These are phyloP conservation scores for Arachnopeziza araneosa DNA, from an alignment of 2,329 filamentous ascomycete species.

Conservation along the genomic window DNA sequence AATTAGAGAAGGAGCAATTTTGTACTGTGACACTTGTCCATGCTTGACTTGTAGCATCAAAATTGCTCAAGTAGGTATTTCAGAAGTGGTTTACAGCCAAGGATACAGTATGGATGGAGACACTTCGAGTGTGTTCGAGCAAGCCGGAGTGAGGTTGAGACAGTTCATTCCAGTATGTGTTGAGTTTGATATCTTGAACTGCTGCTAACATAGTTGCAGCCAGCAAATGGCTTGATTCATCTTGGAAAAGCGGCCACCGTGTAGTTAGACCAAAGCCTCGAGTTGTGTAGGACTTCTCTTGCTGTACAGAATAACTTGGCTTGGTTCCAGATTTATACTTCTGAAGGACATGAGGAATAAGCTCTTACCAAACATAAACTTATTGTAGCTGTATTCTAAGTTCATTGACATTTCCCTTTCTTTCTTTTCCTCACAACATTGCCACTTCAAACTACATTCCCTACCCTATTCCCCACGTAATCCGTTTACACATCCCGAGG, in stretches of 20 bases:
- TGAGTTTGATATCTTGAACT: conserved; percentile 1
- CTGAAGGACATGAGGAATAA: no score
- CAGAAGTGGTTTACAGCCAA: conserved; percentile 90
- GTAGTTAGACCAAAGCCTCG: conserved; percentile 4
- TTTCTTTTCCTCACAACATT: no score
- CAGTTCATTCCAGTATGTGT: conserved; percentile 77
- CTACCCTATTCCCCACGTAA: no score
- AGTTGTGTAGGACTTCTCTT: no score
- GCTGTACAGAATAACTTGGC: no score
- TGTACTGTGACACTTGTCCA: conserved; percentile 96
- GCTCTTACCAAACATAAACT: no score
- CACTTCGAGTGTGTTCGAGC: conserved; percentile 73
- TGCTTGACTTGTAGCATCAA: conserved; percentile 98
- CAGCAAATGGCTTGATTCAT: conserved; percentile 59
- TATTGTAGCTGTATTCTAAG: no score
- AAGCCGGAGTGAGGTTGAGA: conserved; percentile 77
- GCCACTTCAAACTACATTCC: no score
- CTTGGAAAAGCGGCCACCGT: conserved; percentile 41
- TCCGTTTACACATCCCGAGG: no score
- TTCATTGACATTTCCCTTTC: no score
- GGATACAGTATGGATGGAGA: conserved; percentile 91
- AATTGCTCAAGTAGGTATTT: conserved; percentile 93
- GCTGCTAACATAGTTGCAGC: conserved; percentile 36
- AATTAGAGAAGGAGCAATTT: conserved; percentile 71
- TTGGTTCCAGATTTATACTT: background rate